phyloP scores from a whole-genome alignment of 2,329 filamentous ascomycete genomes.

The Gnomoniopsis sp. region DNA sequence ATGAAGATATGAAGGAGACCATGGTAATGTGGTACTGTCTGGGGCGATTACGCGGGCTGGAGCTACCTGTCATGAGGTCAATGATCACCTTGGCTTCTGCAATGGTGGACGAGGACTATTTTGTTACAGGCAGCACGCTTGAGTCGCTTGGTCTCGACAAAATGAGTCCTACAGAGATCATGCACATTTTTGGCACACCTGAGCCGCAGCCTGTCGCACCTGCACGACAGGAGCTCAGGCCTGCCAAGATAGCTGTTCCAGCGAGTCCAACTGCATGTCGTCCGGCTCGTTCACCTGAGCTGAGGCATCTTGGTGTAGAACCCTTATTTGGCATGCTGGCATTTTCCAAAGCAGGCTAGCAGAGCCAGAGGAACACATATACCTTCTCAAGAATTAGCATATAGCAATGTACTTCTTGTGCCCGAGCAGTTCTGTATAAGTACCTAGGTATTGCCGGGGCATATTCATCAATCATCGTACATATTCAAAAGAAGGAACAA shows the following conservation, averaged over 20 bases:
- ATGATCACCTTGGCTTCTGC: conserved; percentile 6
- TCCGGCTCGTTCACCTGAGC: not conserved
- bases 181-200: not conserved
- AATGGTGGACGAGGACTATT: conserved; percentile 6
- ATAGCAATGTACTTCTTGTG: no score
- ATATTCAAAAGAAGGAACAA: no score
- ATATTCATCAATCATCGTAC: no score
- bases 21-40: conserved; percentile 9
- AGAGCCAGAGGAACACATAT: not conserved
- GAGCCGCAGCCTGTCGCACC: not conserved
- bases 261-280: not conserved
- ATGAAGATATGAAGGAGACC: conserved; percentile 10
- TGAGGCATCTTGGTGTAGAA: not conserved
- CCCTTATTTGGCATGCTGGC: not conserved
- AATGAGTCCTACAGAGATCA: not conserved
- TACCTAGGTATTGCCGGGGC: not conserved
- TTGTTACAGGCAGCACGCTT: conserved; percentile 1
- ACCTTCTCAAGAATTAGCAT: no score
- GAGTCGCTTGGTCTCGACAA: not conserved
- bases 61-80: conserved; percentile 2
- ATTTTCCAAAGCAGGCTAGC: not conserved
- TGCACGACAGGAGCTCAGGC: not conserved
- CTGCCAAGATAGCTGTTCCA: not conserved
- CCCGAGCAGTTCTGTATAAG: no score
- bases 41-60: not conserved